phyloP scores from a whole-genome alignment of 1,139 yeast genomes.

The Scheffersomyces lignicola region DNA sequence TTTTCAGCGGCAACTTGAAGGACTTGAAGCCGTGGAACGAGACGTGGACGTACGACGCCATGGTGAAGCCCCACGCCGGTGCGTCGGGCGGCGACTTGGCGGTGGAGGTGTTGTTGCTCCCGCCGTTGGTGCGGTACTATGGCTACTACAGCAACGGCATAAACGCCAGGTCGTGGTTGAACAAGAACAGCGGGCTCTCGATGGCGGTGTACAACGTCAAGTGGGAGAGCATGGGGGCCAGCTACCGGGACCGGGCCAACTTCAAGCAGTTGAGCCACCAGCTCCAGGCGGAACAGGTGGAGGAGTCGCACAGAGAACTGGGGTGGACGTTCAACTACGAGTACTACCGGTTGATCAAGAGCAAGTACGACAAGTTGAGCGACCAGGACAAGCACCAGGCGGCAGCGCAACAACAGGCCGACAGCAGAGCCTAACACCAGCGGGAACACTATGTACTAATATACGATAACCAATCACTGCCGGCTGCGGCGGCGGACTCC shows the following conservation, averaged over 20 bases:
- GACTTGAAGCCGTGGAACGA: constrained; percentile 39
- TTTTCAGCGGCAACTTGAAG: constrained; percentile 33
- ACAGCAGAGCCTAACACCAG: no score
- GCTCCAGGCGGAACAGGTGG: constrained; percentile 21
- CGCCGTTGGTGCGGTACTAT: constrained; percentile 58
- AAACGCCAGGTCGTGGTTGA: constrained; percentile 71
- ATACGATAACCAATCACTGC: no score
- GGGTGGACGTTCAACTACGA: constrained; percentile 38
- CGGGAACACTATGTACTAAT: no score
- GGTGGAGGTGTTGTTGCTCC: constrained; percentile 70
- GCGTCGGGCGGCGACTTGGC: constrained; percentile 50
- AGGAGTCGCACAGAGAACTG: constrained; percentile 13
- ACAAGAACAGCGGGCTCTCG: constrained; percentile 69
- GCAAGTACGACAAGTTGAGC: constrained; percentile 17
- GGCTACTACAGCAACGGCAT: constrained; percentile 70
- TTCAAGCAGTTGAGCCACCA: constrained; percentile 33
- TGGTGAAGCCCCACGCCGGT: constrained; percentile 22
- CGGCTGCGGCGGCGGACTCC: no score
- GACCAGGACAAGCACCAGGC: neutral
- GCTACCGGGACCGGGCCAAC: constrained; percentile 28
- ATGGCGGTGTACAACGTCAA: constrained; percentile 56
- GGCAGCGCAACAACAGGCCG: no score
- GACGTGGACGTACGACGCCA: constrained; percentile 27
- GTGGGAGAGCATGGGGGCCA: constrained; percentile 43
- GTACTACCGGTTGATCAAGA: constrained; percentile 26